These are phyloP conservation scores for Alnus rubra DNA, from an alignment of 306 rosid species.

Conservation along the genomic window DNA sequence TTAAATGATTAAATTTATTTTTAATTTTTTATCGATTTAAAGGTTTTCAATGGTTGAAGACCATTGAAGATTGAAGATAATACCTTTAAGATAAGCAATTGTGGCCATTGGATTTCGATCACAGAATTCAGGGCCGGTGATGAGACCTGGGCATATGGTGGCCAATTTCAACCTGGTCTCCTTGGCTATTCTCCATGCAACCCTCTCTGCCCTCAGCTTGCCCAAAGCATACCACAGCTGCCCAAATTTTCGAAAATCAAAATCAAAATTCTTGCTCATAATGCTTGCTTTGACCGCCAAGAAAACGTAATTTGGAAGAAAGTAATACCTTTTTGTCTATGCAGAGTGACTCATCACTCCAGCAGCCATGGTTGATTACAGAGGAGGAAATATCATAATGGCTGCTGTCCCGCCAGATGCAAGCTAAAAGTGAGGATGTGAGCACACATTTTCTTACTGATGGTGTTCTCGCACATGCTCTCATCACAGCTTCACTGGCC, in stretches of 20 bases:
- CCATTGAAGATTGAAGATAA: not conserved
- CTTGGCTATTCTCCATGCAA: slow-evolving; percentile 78
- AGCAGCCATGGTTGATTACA: slow-evolving; percentile 51
- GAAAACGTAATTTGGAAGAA: not conserved
- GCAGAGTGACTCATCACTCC: slow-evolving; percentile 79
- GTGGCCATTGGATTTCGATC: slow-evolving; percentile 68
- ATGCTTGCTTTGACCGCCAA: too few relatives aligned
- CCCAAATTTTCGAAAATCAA: slow-evolving; percentile 10
- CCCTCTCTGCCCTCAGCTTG: slow-evolving; percentile 73
- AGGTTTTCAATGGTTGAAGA: not conserved
- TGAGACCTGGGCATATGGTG: slow-evolving; percentile 73
- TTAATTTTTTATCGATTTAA: not conserved
- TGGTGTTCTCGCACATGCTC: slow-evolving; percentile 71
- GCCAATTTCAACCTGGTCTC: slow-evolving; percentile 63
- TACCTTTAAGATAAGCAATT: slow-evolving; percentile 91
- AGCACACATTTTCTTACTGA: slow-evolving; percentile 71
- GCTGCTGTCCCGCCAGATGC: slow-evolving; percentile 61
- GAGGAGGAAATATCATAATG: slow-evolving; percentile 28
- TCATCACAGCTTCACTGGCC: slow-evolving; percentile 76
- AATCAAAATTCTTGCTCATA: not conserved
- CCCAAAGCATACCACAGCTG: slow-evolving; percentile 97
- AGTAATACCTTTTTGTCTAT: slow-evolving; percentile 54
- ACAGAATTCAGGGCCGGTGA: slow-evolving; percentile 65
- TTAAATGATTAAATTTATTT: not conserved
- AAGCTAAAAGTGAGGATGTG: slow-evolving; percentile 83